Percentiles rank a stretch among this genome's conserved stretches.
Conservation (phyloP, 768 basidiomycete genomes). For the Pleurotus citrinopileatus region DNA sequence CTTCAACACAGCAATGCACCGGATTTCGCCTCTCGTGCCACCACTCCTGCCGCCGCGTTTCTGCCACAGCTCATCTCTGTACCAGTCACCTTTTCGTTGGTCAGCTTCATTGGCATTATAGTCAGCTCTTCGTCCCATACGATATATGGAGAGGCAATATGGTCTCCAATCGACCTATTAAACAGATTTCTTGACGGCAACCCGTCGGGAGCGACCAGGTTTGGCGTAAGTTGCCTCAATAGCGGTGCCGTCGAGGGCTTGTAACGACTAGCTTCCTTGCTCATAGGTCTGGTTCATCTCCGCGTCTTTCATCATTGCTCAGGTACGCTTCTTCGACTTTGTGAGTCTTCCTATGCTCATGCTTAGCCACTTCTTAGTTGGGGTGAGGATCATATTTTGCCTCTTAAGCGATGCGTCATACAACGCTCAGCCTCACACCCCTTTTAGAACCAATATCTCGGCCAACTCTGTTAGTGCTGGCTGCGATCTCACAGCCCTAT, state of each 20-base stretch:
- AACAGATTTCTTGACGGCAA: slow-evolving; percentile 63
- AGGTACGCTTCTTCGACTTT: slow-evolving; percentile 32
- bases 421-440: slow-evolving; percentile 2
- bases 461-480: slow-evolving; percentile 84
- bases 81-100: slow-evolving; percentile 69
- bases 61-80: slow-evolving; percentile 69
- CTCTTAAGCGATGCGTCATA: slow-evolving; percentile 7
- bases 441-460: slow-evolving; percentile 67
- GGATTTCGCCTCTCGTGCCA: slow-evolving; percentile 70
- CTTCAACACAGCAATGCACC: slow-evolving; percentile 59
- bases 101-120: slow-evolving; percentile 79
- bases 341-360: background rate
- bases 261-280: slow-evolving; percentile 1
- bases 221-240: slow-evolving; percentile 41
- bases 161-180: slow-evolving; percentile 75
- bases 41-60: slow-evolving; percentile 53
- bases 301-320: slow-evolving; percentile 76
- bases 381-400: slow-evolving; percentile 12
- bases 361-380: slow-evolving; percentile 11
- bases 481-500: slow-evolving; percentile 76
- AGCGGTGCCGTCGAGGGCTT: background rate
- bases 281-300: slow-evolving; percentile 74
- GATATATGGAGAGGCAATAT: slow-evolving; percentile 76
- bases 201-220: slow-evolving; percentile 63
- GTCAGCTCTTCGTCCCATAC: slow-evolving; percentile 75